A percentile compares a stretch with the other conserved stretches of the same genome.
Evolutionary conservation across 768 basidiomycete species (phyloP).

Genomic region (Boletellus ananas): DNA sequence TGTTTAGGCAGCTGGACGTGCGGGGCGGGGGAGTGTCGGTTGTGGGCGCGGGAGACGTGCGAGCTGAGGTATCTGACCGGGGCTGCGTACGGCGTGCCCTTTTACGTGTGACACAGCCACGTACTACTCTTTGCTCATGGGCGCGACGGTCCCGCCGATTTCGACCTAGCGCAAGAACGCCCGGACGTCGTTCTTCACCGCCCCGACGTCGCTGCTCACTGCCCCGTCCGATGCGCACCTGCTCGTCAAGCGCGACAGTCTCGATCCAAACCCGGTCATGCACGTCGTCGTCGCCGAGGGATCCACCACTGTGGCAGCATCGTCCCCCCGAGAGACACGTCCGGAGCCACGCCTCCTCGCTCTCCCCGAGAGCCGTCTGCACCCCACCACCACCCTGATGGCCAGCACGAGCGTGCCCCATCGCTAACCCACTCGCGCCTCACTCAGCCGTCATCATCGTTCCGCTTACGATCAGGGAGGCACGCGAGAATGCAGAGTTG

Average conservation of each 20-base stretch:
- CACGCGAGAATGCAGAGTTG: slow-evolving; percentile 67
- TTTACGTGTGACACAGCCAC: slow-evolving; percentile 52
- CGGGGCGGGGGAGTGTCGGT: slow-evolving; percentile 38
- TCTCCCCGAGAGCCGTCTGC: slow-evolving; percentile 46
- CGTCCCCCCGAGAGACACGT: slow-evolving; percentile 17
- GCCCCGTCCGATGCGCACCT: background rate
- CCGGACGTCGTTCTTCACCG: too few species aligned
- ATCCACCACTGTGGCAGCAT: slow-evolving; percentile 16
- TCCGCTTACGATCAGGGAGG: slow-evolving; percentile 48
- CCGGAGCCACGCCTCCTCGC: slow-evolving; percentile 18
- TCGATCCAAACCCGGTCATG: slow-evolving; percentile 36
- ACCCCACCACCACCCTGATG: slow-evolving; percentile 36
- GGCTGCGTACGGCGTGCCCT: slow-evolving; percentile 95
- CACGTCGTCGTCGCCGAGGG: slow-evolving; percentile 25
- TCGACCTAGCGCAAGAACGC: too few species aligned
- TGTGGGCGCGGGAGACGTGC: slow-evolving; percentile 66
- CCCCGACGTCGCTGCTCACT: too few species aligned
- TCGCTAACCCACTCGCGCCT: slow-evolving; percentile 17
- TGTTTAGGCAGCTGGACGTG: slow-evolving; percentile 63
- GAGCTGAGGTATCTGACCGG: slow-evolving; percentile 93
- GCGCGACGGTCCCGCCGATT: too few species aligned
- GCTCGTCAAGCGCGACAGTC: slow-evolving; percentile 29
- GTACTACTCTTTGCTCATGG: too few species aligned
- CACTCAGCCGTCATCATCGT: background rate
- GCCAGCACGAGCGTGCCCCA: slow-evolving; percentile 3